phyloP scores from a whole-genome alignment of 306 rosid species.

The Casuarina equisetifolia region DNA sequence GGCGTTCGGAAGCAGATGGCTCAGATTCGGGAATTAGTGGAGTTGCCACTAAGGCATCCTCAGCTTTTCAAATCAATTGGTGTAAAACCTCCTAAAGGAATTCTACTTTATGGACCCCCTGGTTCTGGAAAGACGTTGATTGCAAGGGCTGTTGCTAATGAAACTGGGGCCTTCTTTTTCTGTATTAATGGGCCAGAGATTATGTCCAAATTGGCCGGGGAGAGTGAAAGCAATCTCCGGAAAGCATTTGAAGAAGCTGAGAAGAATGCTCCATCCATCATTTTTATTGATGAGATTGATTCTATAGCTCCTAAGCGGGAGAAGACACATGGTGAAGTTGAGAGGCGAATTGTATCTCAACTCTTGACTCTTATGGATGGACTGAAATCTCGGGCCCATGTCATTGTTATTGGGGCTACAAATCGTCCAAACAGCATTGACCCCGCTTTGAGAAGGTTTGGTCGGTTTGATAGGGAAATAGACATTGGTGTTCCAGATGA shows the following conservation, averaged over 20 bases:
- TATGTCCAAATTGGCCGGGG: slow-evolving; percentile 71
- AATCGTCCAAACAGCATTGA: slow-evolving; percentile 73
- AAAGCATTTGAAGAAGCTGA: slow-evolving; percentile 77
- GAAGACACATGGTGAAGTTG: slow-evolving; percentile 69
- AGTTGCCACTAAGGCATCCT: slow-evolving; percentile 67
- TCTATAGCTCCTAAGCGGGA: slow-evolving; percentile 73
- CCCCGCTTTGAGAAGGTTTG: slow-evolving; percentile 67
- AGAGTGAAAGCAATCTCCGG: slow-evolving; percentile 70
- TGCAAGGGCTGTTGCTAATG: slow-evolving; percentile 69
- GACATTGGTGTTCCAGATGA: slow-evolving; percentile 76
- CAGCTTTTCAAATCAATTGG: slow-evolving; percentile 70
- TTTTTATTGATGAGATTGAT: slow-evolving; percentile 68
- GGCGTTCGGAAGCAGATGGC: slow-evolving; percentile 77
- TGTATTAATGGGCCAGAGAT: slow-evolving; percentile 67
- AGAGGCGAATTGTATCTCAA: slow-evolving; percentile 68
- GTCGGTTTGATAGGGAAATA: slow-evolving; percentile 70
- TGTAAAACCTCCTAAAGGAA: slow-evolving; percentile 71
- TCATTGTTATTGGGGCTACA: slow-evolving; percentile 68
- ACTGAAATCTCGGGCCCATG: slow-evolving; percentile 61
- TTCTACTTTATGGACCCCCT: slow-evolving; percentile 66
- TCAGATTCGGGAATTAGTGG: slow-evolving; percentile 68
- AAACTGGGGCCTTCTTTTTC: slow-evolving; percentile 69
- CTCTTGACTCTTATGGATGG: slow-evolving; percentile 75
- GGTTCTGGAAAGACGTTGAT: slow-evolving; percentile 68
- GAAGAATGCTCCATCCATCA: slow-evolving; percentile 68